phyloP scores from a whole-genome alignment of 164 flowering plant species.

The Liriodendron chinense region DNA sequence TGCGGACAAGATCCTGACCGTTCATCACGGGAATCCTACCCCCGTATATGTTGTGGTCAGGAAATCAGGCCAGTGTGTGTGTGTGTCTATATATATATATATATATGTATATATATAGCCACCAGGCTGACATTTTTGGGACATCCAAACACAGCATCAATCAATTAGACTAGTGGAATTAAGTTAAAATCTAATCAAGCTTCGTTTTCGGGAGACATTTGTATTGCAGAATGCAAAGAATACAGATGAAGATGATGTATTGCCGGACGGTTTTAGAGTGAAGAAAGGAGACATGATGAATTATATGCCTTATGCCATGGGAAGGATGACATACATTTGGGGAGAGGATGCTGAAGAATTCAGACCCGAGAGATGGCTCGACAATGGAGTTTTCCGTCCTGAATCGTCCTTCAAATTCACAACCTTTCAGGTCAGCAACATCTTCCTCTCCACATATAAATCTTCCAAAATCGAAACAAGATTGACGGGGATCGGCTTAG shows the following conservation, averaged over 20 bases:
- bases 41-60: too few species aligned
- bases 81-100: too few species aligned
- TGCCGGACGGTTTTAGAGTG: constrained; percentile 66
- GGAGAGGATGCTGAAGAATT: constrained; percentile 71
- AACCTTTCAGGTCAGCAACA: constrained; percentile 58
- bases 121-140: background rate
- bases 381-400: constrained; percentile 51
- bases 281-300: constrained; percentile 56
- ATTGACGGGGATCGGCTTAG: too few species aligned
- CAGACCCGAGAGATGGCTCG: constrained; percentile 68
- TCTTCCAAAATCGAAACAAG: too few species aligned
- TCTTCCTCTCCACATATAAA: background rate
- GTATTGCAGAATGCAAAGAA: constrained; percentile 51
- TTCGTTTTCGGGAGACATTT: background rate
- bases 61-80: too few species aligned
- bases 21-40: too few species aligned
- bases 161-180: background rate
- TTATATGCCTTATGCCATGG: constrained; percentile 74
- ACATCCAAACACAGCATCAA: background rate
- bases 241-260: constrained; percentile 51
- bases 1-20: too few species aligned
- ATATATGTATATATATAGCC: too few species aligned
- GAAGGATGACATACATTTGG: constrained; percentile 71
- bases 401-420: constrained; percentile 70
- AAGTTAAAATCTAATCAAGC: background rate